Evolutionary conservation across 768 basidiomycete genomes (phyloP).

Genomic region (Cubamyces lactineus): DNA sequence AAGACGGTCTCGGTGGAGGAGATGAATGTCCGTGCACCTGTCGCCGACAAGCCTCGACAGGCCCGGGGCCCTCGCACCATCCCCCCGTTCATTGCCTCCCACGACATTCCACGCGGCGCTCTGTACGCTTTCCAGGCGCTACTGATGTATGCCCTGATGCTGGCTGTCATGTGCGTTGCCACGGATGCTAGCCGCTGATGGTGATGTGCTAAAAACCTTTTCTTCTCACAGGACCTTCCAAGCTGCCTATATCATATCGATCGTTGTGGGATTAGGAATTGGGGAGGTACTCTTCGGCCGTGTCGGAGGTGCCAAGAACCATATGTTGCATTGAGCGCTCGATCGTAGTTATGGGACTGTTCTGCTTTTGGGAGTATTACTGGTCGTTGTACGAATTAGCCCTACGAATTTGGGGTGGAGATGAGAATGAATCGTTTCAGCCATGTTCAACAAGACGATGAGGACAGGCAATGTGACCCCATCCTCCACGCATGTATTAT

Average conservation of each 20-base stretch:
- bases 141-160: constrained; percentile 74
- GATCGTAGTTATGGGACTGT: neutral
- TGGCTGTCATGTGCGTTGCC: constrained; percentile 71
- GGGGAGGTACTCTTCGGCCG: constrained; percentile 78
- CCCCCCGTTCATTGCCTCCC: constrained; percentile 65
- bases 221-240: constrained; percentile 73
- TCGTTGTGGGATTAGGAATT: constrained; percentile 69
- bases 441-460: too few species aligned
- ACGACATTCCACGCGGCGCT: constrained; percentile 73
- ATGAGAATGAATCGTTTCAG: too few species aligned
- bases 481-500: too few species aligned
- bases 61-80: constrained; percentile 40
- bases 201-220: constrained; percentile 23
- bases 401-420: too few species aligned
- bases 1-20: constrained; percentile 20
- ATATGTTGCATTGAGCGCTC: constrained; percentile 17
- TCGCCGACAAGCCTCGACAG: neutral
- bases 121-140: constrained; percentile 65
- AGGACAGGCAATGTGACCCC: too few species aligned
- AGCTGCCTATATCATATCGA: constrained; percentile 72
- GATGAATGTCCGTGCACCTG: constrained; percentile 12
- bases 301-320: constrained; percentile 31
- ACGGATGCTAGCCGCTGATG: neutral
- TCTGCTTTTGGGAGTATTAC: neutral
- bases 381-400: too few species aligned